A percentile compares a stretch with the other conserved stretches of the same genome.
Conservation (phyloP, 2,329 filamentous ascomycete species). For the Botrytis pseudocinerea region DNA sequence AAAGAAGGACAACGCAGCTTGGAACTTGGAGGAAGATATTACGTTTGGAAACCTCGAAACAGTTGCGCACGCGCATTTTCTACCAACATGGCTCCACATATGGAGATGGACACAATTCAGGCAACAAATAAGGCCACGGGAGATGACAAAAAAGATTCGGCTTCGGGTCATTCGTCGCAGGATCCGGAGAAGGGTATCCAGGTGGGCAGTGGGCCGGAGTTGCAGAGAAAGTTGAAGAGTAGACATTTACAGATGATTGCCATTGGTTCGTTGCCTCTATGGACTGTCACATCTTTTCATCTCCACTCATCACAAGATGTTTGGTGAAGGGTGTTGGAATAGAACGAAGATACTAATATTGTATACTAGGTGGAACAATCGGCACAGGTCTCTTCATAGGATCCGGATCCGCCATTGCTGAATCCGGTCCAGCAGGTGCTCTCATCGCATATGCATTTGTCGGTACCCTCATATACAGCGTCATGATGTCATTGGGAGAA, state of each 20-base stretch:
- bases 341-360: slow-evolving; percentile 5
- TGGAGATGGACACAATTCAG: slow-evolving; percentile 11
- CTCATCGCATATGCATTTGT: slow-evolving; percentile 70
- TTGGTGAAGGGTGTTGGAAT: slow-evolving; percentile 12
- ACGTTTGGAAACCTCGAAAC: slow-evolving; percentile 11
- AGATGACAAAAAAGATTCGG: slow-evolving; percentile 18
- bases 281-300: slow-evolving; percentile 25
- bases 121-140: background rate
- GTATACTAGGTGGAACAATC: slow-evolving; percentile 57
- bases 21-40: slow-evolving; percentile 10
- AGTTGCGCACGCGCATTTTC: slow-evolving; percentile 10
- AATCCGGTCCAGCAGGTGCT: slow-evolving; percentile 64
- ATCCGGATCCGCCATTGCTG: slow-evolving; percentile 61
- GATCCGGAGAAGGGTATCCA: slow-evolving; percentile 19
- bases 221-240: slow-evolving; percentile 48
- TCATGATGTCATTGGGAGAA: slow-evolving; percentile 71
- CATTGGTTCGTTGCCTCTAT: slow-evolving; percentile 43
- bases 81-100: slow-evolving; percentile 11
- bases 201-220: slow-evolving; percentile 21
- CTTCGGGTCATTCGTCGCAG: slow-evolving; percentile 11
- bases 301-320: background rate
- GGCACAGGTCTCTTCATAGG: slow-evolving; percentile 74
- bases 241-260: slow-evolving; percentile 70
- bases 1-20: slow-evolving; percentile 2
- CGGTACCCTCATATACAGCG: slow-evolving; percentile 70